Base-by-base conservation (phyloP, 139 green algal species). In the Micractinium sp. region DNA sequence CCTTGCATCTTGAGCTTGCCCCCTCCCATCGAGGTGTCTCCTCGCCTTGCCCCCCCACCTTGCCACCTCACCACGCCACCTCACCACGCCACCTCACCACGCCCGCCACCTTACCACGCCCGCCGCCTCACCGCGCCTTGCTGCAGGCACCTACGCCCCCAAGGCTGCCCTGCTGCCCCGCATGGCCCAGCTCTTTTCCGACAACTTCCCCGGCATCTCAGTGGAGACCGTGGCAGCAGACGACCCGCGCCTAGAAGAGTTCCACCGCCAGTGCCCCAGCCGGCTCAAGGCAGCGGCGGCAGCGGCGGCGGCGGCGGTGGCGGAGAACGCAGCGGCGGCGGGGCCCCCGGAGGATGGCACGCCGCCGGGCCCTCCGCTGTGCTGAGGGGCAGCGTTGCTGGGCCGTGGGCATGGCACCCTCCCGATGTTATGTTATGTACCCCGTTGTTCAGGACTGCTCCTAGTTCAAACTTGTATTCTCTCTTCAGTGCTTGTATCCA, bases 161-260 rank as follows among this genome's bases (percentile, higher is more conserved):
- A 9, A 71, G 25, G 84, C 81, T 0, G 41, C n/a, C 27, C 35
- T 88, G 56, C 88, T 94, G 73, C 84, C 88, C 20, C 81, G 89
- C 36, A 86, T 91, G 85, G 36, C 67, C 41, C 76, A 84, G 20
- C 83, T 94, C n/a, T 90, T 93, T 38, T 41, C 38, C 2, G 76
- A 77, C 18, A 92, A 92, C 76, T 91, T 92, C 75, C 39, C 88
- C 13, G 71, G 61, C 36, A 73, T 88, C 5, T 13, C 13, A 56
- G 41, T 82, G n/a, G 85, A 88, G 85, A 82, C 85, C 14, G 47
- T 88, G 71, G 47, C 41, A 12, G n/a, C 35, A 0, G 71, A 73
- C 19, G 85, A 88, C 71, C 71, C 85, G 7, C 71, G 71, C 20
- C 73, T 88, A 33, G 31, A 71, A 4, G 53, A 60, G 0, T 88